Base-by-base conservation (phyloP, 768 basidiomycete genomes). In the Clitopilus hobsonii region DNA sequence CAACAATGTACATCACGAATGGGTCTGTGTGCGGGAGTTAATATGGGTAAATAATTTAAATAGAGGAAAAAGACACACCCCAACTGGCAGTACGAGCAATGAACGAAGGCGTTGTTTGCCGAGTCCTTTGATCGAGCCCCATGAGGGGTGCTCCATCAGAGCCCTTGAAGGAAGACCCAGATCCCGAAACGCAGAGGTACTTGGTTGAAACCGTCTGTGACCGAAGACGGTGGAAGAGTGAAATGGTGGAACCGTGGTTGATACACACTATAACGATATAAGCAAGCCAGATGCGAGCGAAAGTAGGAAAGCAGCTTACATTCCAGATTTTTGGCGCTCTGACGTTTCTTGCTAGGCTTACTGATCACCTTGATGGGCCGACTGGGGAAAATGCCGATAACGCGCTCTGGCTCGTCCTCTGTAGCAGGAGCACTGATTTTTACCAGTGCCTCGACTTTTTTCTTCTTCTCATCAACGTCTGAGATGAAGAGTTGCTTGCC, bases 351-450 rank as follows among this genome's bases (percentile, higher is more conserved):
- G 75, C 91, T 93, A 3, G 96, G 96, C 70, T 98, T 98, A 73
- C 90, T 93, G 73, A 98, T 98, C 64, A 98, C 92, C 70, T 94
- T 95, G 78, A 98, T 98, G n/a, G 94, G 86, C 47, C 89, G 87
- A 60, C 91, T 92, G 41, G 91, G 88, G 74, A 98, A 98, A 18
- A 84, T 81, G 20, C 95, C 95, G 61, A 98, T 85, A 29, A 93
- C 77, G 32, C 88, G 82, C 66, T 93, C 90, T 55, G 85, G 83
- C 66, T 90, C 88, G 56, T 91, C 88, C 51, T 91, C 89, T 49
- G 84, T 83, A 14, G 83, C 80, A 6, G 88, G 85, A 30, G 91
- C 90, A 61, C 84, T 86, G 68, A 94, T 87, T 71, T 88, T 92
- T 60, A 98, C 93, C 30, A 94, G 77, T 3, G 95, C 94, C 69